Base-by-base conservation (phyloP, 228 moss, liverwort and hornwort species). In the Sphagnum magellanicum region DNA sequence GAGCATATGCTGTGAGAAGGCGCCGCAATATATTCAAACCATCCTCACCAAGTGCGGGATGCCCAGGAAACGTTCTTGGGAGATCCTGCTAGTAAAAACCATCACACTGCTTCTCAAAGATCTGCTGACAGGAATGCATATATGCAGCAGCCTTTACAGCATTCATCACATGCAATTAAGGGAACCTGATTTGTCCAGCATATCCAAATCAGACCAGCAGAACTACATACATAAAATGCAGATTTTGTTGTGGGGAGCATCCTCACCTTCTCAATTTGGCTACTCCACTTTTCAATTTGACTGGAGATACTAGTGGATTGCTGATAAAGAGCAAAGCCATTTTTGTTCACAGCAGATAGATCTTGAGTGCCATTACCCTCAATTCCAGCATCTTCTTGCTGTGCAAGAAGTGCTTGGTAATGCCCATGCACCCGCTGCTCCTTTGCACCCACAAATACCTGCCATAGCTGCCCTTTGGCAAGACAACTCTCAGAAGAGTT, bases 1-100 rank as follows among this genome's bases (percentile, higher is more conserved):
- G 89, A 49, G 95, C 95, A 77, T 95, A 95, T 63, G 95, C 95
- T 77, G 95, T 95, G 51, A 95, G 85, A 72, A 92, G 79, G 52
- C 95, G 90, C 77, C 95, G 81, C 80, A 95, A 77, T 17, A 85
- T 70, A 67, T 84, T 85, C 68, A 90, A 72, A 49, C 84, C 87
- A 73, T 92, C 89, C 75, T 85, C 79, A 68, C 82, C 92, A 2
- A 95, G 89, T 63, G 83, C 69, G 62, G 95, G 92, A 84, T 95
- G 90, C 70, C 92, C 90, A 68, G 95, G 95, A 71, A 95, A 95
- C 5, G 95, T 95, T 73, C 95, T 88, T 49, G 95, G 92, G 59
- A 95, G 79, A 75, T 95, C 95, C 95, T 94, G 59, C 58, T n/a
- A 32, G 14, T 32, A 5, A 70, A 73, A 7, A n/a, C 13, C 57